Conservation (phyloP, 331 rosid species). For the Spiraea crenata region DNA sequence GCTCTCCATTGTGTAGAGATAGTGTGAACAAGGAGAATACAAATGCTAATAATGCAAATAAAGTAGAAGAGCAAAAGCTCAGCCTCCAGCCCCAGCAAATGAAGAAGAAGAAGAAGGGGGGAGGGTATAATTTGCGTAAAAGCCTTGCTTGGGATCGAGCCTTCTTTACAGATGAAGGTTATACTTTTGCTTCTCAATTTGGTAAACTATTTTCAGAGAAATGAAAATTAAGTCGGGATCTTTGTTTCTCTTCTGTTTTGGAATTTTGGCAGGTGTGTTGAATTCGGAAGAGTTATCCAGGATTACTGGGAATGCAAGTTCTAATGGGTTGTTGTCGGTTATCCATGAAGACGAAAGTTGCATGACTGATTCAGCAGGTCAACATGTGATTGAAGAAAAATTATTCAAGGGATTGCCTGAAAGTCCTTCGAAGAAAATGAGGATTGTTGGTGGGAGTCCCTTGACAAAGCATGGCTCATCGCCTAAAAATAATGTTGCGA, state of each 20-base stretch:
- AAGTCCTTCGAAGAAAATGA: constrained; percentile 19
- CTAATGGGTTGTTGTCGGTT: constrained; percentile 34
- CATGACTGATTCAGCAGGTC: constrained; percentile 19
- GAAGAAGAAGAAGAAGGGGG: constrained; percentile 78
- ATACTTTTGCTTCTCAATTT: background rate
- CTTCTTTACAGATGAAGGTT: constrained; percentile 85
- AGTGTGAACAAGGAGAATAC: constrained; percentile 39
- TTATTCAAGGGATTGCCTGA: constrained; percentile 40
- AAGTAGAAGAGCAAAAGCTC: constrained; percentile 50
- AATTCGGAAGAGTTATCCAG: constrained; percentile 74
- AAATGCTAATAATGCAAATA: constrained; percentile 20
- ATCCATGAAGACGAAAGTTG: constrained; percentile 54
- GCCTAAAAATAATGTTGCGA: constrained; percentile 24
- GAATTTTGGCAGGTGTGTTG: constrained; percentile 60
- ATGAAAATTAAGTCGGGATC: background rate
- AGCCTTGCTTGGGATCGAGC: constrained; percentile 97
- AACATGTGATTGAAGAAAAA: constrained; percentile 48
- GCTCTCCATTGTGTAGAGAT: constrained; percentile 18
- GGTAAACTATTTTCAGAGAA: background rate
- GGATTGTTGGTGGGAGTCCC: constrained; percentile 22
- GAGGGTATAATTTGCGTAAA: constrained; percentile 81
- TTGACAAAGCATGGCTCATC: constrained; percentile 31
- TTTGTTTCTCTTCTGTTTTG: constrained; percentile 2
- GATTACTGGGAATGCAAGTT: constrained; percentile 56
- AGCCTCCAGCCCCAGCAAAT: constrained; percentile 61